Conservation (phyloP, 1,284 basidiomycete genomes). For the Marasmius tenuissimus region DNA sequence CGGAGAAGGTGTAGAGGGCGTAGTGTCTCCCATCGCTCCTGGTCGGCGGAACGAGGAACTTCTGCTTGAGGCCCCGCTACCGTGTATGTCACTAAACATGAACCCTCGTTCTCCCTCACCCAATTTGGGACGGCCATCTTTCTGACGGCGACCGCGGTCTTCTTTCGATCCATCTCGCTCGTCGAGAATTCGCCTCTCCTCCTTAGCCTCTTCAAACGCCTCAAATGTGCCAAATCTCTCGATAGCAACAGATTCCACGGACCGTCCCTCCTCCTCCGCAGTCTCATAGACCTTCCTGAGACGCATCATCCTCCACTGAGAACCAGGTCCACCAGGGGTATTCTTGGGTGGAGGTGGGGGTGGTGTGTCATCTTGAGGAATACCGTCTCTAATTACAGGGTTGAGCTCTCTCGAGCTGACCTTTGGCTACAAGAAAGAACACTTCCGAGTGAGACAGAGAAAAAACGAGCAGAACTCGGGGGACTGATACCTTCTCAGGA, state of each 20-base stretch:
- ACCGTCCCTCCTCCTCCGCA: constrained; percentile 78
- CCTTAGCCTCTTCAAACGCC: constrained; percentile 86
- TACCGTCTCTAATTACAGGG: constrained; percentile 65
- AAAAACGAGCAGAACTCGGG: too few species aligned
- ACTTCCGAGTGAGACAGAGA: not conserved
- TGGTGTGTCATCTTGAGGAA: constrained; percentile 54
- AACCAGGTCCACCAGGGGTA: constrained; percentile 87
- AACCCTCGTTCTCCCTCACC: constrained; percentile 52
- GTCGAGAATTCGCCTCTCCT: constrained; percentile 84
- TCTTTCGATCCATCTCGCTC: constrained; percentile 65
- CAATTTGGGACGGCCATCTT: constrained; percentile 20
- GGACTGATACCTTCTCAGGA: constrained; percentile 60
- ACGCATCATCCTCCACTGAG: constrained; percentile 98
- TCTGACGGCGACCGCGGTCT: constrained; percentile 29
- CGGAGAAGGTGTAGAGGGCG: constrained; percentile 59
- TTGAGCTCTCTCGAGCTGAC: constrained; percentile 83
- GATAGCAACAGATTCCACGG: constrained; percentile 81
- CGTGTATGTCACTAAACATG: constrained; percentile 65
- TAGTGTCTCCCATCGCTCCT: constrained; percentile 54
- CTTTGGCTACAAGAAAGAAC: constrained; percentile 41
- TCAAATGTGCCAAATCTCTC: constrained; percentile 87
- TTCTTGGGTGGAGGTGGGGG: constrained; percentile 50
- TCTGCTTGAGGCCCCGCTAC: constrained; percentile 68
- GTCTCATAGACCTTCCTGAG: constrained; percentile 87
- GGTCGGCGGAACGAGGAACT: constrained; percentile 82